Percentiles rank a stretch among this genome's conserved stretches.
phyloP scores from a whole-genome alignment of 805 yeast species.

The Ogataea glucozyma region DNA sequence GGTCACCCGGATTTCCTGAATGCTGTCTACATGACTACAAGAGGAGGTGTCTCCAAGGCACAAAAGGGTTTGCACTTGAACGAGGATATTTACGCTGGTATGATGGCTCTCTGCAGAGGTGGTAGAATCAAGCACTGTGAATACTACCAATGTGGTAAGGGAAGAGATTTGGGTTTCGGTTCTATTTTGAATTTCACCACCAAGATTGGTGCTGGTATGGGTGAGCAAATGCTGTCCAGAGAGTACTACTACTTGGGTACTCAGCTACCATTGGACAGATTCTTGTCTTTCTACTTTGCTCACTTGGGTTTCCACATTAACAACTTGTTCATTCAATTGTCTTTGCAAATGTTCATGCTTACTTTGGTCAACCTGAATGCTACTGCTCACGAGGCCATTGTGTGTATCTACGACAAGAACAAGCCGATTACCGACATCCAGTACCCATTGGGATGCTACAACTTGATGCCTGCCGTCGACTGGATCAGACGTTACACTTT shows the following conservation, averaged over 20 bases:
- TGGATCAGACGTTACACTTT: constrained; percentile 82
- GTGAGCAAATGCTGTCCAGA: constrained; percentile 83
- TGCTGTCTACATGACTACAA: constrained; percentile 72
- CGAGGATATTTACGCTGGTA: constrained; percentile 89
- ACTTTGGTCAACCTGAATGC: constrained; percentile 70
- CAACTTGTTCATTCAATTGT: constrained; percentile 73
- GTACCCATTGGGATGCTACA: constrained; percentile 72
- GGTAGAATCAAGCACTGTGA: constrained; percentile 88
- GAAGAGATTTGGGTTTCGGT: constrained; percentile 86
- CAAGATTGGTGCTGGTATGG: constrained; percentile 92
- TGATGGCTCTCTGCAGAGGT: constrained; percentile 80
- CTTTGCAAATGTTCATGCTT: constrained; percentile 70
- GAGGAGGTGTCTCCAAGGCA: constrained; percentile 88
- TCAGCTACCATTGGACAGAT: constrained; percentile 76
- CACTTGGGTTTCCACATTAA: constrained; percentile 87
- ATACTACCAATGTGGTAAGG: constrained; percentile 88
- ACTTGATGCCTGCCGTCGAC: constrained; percentile 69
- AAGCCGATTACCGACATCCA: constrained; percentile 66
- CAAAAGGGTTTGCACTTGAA: constrained; percentile 83
- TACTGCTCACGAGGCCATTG: constrained; percentile 68
- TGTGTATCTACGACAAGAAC: constrained; percentile 66
- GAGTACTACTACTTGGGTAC: constrained; percentile 83
- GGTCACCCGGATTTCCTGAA: constrained; percentile 89
- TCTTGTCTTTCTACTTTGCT: constrained; percentile 81
- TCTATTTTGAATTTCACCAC: constrained; percentile 84